phyloP scores from a whole-genome alignment of 2,329 filamentous ascomycete genomes.

The Periconia sp. region DNA sequence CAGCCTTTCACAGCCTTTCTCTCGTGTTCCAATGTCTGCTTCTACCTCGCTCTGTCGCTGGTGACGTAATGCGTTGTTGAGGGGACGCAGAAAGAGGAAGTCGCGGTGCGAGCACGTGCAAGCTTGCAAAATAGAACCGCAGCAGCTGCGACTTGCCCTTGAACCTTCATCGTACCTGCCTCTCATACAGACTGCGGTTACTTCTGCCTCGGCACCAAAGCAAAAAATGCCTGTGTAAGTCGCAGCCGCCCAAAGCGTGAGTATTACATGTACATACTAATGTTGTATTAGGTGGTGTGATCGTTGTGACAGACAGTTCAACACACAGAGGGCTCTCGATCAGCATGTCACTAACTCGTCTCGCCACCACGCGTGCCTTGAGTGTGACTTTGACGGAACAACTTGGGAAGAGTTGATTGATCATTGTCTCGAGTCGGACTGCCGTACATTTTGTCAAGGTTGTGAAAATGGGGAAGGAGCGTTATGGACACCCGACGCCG shows the following conservation, averaged over 20 bases:
- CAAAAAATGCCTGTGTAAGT: not conserved
- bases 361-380: slow-evolving; percentile 5
- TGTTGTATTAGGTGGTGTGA: slow-evolving; percentile 1
- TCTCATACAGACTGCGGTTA: too few relatives aligned
- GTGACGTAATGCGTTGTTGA: too few relatives aligned
- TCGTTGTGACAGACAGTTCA: slow-evolving; percentile 7
- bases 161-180: not conserved
- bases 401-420: slow-evolving; percentile 7
- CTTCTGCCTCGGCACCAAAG: too few relatives aligned
- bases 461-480: slow-evolving; percentile 6
- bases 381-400: slow-evolving; percentile 8
- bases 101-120: too few relatives aligned
- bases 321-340: not conserved
- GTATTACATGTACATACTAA: not conserved
- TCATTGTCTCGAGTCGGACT: slow-evolving; percentile 5
- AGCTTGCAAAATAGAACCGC: not conserved
- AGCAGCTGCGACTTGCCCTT: not conserved
- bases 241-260: too few relatives aligned
- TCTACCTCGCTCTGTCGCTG: too few relatives aligned
- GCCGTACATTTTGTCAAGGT: slow-evolving; percentile 7
- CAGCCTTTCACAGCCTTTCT: too few relatives aligned
- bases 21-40: too few relatives aligned
- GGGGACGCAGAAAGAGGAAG: too few relatives aligned
- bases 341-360: slow-evolving; percentile 7
- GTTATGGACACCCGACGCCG: not conserved